Conservation (phyloP, 129 eudicot genomes). For the Tagetes patula region DNA sequence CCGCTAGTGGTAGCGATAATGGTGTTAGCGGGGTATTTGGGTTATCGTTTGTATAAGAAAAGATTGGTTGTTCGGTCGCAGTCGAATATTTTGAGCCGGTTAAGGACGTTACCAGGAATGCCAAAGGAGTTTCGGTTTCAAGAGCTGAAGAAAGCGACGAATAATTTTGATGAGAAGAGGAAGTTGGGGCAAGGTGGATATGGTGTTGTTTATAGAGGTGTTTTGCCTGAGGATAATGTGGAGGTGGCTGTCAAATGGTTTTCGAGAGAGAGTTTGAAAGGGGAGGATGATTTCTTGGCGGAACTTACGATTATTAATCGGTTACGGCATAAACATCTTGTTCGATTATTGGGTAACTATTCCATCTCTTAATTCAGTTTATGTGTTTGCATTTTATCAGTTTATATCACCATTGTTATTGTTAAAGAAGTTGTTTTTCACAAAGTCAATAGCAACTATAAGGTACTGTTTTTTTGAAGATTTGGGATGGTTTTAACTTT, state of each 20-base stretch:
- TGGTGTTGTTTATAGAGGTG: conserved; percentile 75
- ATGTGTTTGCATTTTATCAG: not conserved
- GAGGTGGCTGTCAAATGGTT: conserved; percentile 90
- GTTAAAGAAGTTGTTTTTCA: too few species aligned
- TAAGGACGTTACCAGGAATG: conserved; percentile 71
- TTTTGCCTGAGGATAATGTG: conserved; percentile 48
- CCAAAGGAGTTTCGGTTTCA: conserved; percentile 65
- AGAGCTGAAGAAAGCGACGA: conserved; percentile 83
- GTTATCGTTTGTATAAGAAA: conserved; percentile 28
- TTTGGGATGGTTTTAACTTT: too few species aligned
- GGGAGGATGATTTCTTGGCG: conserved; percentile 86
- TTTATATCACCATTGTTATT: too few species aligned
- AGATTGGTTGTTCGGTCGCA: conserved; percentile 25
- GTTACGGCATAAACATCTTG: conserved; percentile 81
- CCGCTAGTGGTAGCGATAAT: conserved; percentile 38
- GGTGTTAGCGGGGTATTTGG: conserved; percentile 32
- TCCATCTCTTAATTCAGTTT: not conserved
- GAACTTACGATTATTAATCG: conserved; percentile 95
- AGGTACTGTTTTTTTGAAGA: not conserved
- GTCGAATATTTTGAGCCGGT: conserved; percentile 53
- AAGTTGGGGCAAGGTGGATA: conserved; percentile 89
- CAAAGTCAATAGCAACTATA: not conserved
- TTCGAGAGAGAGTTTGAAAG: conserved; percentile 67
- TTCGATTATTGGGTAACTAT: conserved; percentile 67
- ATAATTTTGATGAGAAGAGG: conserved; percentile 68